phyloP scores from a whole-genome alignment of 345 rosid species.

The Eutrema japonicum region DNA sequence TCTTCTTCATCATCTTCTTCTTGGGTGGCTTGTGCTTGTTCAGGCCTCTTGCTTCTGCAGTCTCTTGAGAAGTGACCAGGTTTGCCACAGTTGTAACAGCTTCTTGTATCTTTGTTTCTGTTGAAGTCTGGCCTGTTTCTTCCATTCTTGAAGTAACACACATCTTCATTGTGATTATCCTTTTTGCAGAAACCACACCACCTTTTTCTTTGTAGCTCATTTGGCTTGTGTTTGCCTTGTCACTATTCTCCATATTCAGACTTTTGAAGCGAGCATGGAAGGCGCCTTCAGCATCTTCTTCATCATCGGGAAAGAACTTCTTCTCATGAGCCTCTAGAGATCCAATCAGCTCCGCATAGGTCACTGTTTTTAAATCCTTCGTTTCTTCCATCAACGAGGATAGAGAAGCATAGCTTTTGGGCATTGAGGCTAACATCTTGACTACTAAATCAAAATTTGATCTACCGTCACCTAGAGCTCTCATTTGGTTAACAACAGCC shows the following conservation, averaged over 20 bases:
- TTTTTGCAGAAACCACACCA: conserved; percentile 7
- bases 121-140: not conserved
- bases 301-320: not conserved
- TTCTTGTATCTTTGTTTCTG: not conserved
- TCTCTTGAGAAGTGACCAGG: not conserved
- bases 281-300: not conserved
- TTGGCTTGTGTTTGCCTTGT: not conserved
- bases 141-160: not conserved
- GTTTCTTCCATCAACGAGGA: not conserved
- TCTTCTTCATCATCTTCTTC: not conserved
- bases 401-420: not conserved
- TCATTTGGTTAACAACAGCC: not conserved
- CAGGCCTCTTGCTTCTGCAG: not conserved
- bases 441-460: not conserved
- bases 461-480: not conserved
- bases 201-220: not conserved
- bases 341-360: not conserved
- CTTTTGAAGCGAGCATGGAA: not conserved
- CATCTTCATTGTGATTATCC: conserved; percentile 2
- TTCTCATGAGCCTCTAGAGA: not conserved
- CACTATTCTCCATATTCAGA: not conserved
- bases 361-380: not conserved
- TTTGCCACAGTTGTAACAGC: not conserved
- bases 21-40: not conserved
- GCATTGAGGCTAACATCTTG: not conserved